These are phyloP conservation scores for Dendrocalamus sinicus DNA, from an alignment of 176 grass and related monocot genomes.

Conservation along the genomic window DNA sequence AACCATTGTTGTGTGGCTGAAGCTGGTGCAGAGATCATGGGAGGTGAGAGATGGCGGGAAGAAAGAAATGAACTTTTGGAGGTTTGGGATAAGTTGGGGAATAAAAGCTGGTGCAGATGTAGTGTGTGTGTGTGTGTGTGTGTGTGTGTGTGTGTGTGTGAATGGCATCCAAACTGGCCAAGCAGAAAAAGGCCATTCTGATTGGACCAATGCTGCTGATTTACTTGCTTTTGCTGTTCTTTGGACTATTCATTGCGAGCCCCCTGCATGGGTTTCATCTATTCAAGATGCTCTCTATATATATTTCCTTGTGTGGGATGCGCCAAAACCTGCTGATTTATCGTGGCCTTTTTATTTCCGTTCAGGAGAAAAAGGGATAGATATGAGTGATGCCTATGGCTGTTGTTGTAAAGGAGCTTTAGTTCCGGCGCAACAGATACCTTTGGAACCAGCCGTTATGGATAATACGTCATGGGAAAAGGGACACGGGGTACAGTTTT, in stretches of 20 bases:
- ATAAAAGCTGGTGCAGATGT: background rate
- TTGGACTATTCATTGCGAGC: no score
- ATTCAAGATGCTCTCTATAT: no score
- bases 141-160: no score
- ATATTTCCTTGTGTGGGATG: no score
- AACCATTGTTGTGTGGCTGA: background rate
- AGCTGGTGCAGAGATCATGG: slow-evolving; percentile 24
- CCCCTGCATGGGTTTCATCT: no score
- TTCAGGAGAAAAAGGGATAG: background rate
- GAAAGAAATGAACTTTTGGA: slow-evolving; percentile 36
- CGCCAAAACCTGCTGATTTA: no score
- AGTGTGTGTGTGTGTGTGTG: no score
- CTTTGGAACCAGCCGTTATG: background rate
- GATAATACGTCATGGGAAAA: background rate
- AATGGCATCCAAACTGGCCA: background rate
- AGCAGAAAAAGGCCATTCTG: no score
- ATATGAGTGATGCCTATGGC: background rate
- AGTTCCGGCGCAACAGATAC: background rate
- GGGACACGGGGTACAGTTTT: background rate
- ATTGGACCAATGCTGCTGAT: no score
- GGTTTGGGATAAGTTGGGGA: slow-evolving; percentile 14
- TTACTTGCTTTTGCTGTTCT: background rate
- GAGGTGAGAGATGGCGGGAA: slow-evolving; percentile 42
- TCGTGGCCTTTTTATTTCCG: background rate
- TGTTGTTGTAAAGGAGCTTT: slow-evolving; percentile 8